Conservation (phyloP, 805 yeast species). For the Starmera dryadoides region DNA sequence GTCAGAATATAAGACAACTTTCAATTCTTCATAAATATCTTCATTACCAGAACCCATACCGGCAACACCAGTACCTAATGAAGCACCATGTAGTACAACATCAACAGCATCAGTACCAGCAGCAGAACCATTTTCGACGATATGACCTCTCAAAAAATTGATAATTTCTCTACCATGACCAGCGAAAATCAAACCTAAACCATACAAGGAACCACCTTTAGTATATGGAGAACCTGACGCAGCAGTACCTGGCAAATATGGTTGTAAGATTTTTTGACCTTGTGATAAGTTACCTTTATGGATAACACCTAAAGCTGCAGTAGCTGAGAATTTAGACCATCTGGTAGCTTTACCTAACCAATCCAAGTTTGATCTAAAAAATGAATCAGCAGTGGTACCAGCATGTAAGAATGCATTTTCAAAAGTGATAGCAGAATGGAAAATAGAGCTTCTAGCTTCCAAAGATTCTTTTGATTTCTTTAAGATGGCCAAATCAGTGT, state of each 20-base stretch:
- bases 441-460: slow-evolving; percentile 89
- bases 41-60: slow-evolving; percentile 87
- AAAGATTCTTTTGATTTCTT: slow-evolving; percentile 73
- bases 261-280: slow-evolving; percentile 80
- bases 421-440: slow-evolving; percentile 93
- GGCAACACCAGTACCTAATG: slow-evolving; percentile 91
- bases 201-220: slow-evolving; percentile 93
- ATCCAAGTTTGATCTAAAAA: slow-evolving; percentile 83
- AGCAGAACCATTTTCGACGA: slow-evolving; percentile 53
- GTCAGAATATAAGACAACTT: slow-evolving; percentile 79
- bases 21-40: slow-evolving; percentile 71
- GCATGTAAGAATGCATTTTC: slow-evolving; percentile 92
- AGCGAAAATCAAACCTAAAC: slow-evolving; percentile 88
- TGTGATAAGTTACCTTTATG: slow-evolving; percentile 92
- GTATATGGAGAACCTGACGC: slow-evolving; percentile 74
- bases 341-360: slow-evolving; percentile 97
- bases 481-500: slow-evolving; percentile 76
- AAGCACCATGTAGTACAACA: slow-evolving; percentile 90
- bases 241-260: slow-evolving; percentile 78
- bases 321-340: slow-evolving; percentile 97
- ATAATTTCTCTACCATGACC: slow-evolving; percentile 91
- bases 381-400: slow-evolving; percentile 93
- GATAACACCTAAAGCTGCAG: slow-evolving; percentile 96
- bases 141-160: slow-evolving; percentile 65
- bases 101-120: slow-evolving; percentile 70